Conservation (phyloP, 495 filamentous ascomycete species). For the Podospora bellae-mahoneyi region DNA sequence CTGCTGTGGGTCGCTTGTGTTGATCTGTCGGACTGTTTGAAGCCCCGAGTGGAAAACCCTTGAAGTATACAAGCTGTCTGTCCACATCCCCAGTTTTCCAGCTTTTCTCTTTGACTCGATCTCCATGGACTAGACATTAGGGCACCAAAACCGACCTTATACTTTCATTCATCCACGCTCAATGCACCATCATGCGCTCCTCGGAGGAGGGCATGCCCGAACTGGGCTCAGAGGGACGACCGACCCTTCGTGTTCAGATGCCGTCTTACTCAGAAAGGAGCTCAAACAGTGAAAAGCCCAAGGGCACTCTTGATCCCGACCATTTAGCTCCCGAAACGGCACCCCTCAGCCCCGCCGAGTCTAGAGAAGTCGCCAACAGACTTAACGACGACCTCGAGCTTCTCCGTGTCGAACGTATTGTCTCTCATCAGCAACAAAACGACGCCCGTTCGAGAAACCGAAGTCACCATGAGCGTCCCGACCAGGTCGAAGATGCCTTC, state of each 20-base stretch:
- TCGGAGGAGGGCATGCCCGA: slow-evolving; percentile 13
- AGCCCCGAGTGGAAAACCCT: not conserved
- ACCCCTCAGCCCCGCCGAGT: slow-evolving; percentile 20
- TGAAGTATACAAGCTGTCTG: not conserved
- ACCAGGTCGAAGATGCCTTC: slow-evolving; percentile 77
- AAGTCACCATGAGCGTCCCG: slow-evolving; percentile 45
- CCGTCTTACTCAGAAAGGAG: slow-evolving; percentile 23
- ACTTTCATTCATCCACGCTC: not conserved
- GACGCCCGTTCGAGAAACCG: slow-evolving; percentile 37
- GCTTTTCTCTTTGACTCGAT: not conserved
- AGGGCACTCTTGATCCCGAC: slow-evolving; percentile 23
- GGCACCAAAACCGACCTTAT: not conserved
- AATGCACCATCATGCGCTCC: slow-evolving; percentile 16
- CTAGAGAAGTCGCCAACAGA: slow-evolving; percentile 63
- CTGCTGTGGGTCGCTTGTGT: slow-evolving; percentile 13
- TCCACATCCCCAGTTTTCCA: not conserved
- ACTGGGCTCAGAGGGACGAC: slow-evolving; percentile 12
- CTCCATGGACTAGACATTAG: not conserved
- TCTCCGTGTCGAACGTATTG: slow-evolving; percentile 75
- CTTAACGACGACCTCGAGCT: slow-evolving; percentile 83
- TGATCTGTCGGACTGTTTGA: slow-evolving; percentile 8
- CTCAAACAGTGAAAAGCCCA: slow-evolving; percentile 23
- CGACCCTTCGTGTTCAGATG: slow-evolving; percentile 27
- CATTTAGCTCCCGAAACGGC: slow-evolving; percentile 21
- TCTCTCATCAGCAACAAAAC: slow-evolving; percentile 50